Conservation (phyloP, 495 filamentous ascomycete species). For the Lophiotrema nucula region DNA sequence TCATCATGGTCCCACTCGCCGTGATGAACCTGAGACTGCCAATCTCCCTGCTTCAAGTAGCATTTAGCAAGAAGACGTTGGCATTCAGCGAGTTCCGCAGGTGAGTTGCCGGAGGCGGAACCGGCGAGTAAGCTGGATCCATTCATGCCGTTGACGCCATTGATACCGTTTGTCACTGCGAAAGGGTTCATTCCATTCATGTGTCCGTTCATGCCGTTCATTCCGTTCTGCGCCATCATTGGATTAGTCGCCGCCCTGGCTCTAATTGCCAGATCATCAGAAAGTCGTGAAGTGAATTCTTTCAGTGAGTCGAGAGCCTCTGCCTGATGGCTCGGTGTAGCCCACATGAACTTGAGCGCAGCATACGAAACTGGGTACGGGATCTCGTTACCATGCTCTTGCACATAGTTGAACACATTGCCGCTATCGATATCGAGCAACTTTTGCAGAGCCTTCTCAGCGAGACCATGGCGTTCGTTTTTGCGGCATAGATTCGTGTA, state of each 20-base stretch:
- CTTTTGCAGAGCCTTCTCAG: conserved; percentile 88
- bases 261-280: conserved; percentile 65
- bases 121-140: conserved; percentile 36
- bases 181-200: conserved; percentile 37
- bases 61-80: conserved; percentile 86
- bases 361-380: conserved; percentile 77
- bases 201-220: conserved; percentile 47
- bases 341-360: conserved; percentile 92
- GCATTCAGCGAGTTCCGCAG: conserved; percentile 52
- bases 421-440: conserved; percentile 63
- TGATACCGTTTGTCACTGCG: conserved; percentile 54
- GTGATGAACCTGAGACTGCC: conserved; percentile 77
- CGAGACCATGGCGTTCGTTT: conserved; percentile 89
- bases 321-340: conserved; percentile 61
- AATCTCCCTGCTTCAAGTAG: conserved; percentile 92
- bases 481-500: conserved; percentile 97
- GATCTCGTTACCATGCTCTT: conserved; percentile 31
- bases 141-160: conserved; percentile 50
- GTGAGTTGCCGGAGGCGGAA: conserved; percentile 27
- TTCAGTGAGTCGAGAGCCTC: conserved; percentile 75
- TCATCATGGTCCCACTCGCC: conserved; percentile 84
- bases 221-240: conserved; percentile 40
- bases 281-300: conserved; percentile 75
- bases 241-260: conserved; percentile 55
- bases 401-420: conserved; percentile 29